These are phyloP conservation scores for Talaromyces thailandensis DNA, from an alignment of 495 filamentous ascomycete species.

Conservation along the genomic window DNA sequence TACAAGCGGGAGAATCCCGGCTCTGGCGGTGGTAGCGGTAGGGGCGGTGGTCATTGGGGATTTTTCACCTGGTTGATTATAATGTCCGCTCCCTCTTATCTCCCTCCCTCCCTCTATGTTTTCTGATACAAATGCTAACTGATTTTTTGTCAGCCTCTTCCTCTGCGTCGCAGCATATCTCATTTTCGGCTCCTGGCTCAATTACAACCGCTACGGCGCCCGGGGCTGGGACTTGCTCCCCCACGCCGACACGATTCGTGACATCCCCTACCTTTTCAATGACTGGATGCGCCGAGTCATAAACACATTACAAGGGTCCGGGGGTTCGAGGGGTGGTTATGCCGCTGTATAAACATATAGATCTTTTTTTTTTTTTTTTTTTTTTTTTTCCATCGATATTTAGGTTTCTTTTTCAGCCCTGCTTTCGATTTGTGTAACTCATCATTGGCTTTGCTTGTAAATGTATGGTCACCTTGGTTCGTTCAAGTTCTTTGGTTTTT, in stretches of 20 bases:
- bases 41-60: slow-evolving; percentile 55
- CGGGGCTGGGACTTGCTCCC: slow-evolving; percentile 93
- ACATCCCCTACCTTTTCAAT: slow-evolving; percentile 84
- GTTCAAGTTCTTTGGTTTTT: not conserved
- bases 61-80: slow-evolving; percentile 98
- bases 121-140: not conserved
- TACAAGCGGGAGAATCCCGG: slow-evolving; percentile 30
- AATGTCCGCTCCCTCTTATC: slow-evolving; percentile 51
- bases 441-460: not conserved
- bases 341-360: slow-evolving; percentile 63
- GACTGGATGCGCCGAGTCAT: slow-evolving; percentile 74
- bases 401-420: not conserved
- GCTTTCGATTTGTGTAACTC: not conserved
- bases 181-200: slow-evolving; percentile 97
- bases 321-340: slow-evolving; percentile 77
- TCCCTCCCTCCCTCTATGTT: not conserved
- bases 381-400: not conserved
- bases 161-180: slow-evolving; percentile 80
- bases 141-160: slow-evolving; percentile 53
- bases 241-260: slow-evolving; percentile 84
- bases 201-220: slow-evolving; percentile 94
- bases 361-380: not conserved
- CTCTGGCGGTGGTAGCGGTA: slow-evolving; percentile 17
- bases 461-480: not conserved
- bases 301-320: slow-evolving; percentile 73